These are phyloP conservation scores for Cercophora sp. DNA, from an alignment of 495 filamentous ascomycete genomes.

Conservation along the genomic window DNA sequence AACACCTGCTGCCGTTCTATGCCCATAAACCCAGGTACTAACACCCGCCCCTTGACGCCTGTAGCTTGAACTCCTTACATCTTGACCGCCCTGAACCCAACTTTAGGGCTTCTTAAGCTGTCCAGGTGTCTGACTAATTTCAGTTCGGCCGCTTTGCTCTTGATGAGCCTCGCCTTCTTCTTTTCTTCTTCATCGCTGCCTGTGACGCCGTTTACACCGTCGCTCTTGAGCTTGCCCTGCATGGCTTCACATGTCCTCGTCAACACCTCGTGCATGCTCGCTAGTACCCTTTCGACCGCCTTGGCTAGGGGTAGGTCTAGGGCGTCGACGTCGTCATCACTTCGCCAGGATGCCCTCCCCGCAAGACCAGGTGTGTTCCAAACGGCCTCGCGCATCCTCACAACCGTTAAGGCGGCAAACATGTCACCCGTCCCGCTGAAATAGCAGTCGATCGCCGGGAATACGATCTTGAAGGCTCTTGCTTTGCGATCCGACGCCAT, in stretches of 20 bases:
- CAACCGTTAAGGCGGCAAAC: constrained; percentile 89
- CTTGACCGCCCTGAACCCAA: constrained; percentile 53
- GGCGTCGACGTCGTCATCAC: constrained; percentile 60
- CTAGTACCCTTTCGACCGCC: constrained; percentile 82
- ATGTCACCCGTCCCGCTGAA: constrained; percentile 97
- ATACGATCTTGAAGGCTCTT: constrained; percentile 76
- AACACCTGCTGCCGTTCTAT: no score
- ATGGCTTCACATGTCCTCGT: constrained; percentile 69
- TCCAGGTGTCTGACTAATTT: constrained; percentile 68
- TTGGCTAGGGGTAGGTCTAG: constrained; percentile 74
- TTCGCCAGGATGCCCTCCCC: constrained; percentile 58
- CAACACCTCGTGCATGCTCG: constrained; percentile 85
- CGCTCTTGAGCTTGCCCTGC: constrained; percentile 23
- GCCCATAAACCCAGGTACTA: no score
- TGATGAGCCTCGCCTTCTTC: constrained; percentile 61
- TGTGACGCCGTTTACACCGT: constrained; percentile 18
- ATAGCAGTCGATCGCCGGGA: constrained; percentile 83
- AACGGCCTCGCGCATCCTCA: constrained; percentile 82
- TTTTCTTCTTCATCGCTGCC: constrained; percentile 37
- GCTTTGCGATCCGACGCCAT: constrained; percentile 58
- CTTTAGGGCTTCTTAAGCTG: constrained; percentile 58
- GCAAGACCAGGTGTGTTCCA: constrained; percentile 26
- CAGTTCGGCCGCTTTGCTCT: constrained; percentile 76
- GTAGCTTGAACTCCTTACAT: constrained; percentile 30
- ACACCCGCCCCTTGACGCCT: no score